Percentiles rank a stretch among this genome's conserved stretches.
Conservation (phyloP, 805 yeast species). For the Brettanomyces sp. region DNA sequence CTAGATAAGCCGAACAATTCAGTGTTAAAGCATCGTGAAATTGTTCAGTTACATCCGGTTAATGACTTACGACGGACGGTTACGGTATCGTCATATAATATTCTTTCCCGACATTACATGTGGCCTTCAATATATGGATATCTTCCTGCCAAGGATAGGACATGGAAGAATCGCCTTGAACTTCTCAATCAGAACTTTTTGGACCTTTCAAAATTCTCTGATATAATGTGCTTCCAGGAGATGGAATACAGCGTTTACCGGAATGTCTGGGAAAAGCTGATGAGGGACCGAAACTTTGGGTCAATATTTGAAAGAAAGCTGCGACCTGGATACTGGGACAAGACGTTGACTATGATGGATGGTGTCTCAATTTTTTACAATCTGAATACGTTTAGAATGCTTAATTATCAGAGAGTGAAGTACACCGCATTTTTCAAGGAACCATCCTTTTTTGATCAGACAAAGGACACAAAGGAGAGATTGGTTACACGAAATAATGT, state of each 20-base stretch:
- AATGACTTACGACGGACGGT: conserved; percentile 8
- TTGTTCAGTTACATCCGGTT: not conserved
- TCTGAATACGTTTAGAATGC: conserved; percentile 33
- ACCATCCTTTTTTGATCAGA: conserved; percentile 21
- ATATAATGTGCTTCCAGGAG: conserved; percentile 45
- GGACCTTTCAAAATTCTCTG: conserved; percentile 28
- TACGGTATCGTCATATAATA: conserved; percentile 26
- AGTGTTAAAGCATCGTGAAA: not conserved
- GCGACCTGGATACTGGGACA: conserved; percentile 45
- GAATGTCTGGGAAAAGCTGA: conserved; percentile 16
- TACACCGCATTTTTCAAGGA: conserved; percentile 23
- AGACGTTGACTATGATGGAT: conserved; percentile 39
- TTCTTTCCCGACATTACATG: conserved; percentile 36
- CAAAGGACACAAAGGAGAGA: conserved; percentile 26
- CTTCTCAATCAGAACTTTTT: conserved; percentile 31
- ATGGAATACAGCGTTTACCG: conserved; percentile 23
- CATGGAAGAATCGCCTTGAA: conserved; percentile 40
- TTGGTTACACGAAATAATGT: conserved; percentile 45
- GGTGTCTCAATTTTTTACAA: conserved; percentile 52
- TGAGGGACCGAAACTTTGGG: conserved; percentile 28
- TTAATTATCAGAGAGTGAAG: conserved; percentile 24
- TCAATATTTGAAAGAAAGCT: conserved; percentile 41
- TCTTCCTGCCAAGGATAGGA: conserved; percentile 35
- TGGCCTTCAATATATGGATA: conserved; percentile 51
- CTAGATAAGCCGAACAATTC: not conserved